Evolutionary conservation across 2,329 filamentous ascomycete genomes (phyloP), one percentile per base, ranked within the genome.

Genomic region (Teratosphaeria nubilosa): DNA sequence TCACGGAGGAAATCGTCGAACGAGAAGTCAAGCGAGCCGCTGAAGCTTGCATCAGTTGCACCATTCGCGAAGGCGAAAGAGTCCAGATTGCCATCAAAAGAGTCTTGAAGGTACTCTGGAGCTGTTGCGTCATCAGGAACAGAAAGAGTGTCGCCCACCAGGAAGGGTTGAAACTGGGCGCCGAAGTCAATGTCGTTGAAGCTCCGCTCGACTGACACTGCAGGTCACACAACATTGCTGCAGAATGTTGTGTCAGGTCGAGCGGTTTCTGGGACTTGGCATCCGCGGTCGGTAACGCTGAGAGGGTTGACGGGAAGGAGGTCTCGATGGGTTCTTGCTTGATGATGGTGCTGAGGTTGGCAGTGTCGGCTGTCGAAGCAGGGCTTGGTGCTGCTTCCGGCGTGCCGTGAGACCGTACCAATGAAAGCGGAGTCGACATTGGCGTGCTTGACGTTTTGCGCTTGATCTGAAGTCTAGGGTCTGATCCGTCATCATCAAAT

Each of bases 201-300:
- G 58, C 51, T 56, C 16, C 55, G 68, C 66, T 69, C 87, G 88
- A 92, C 86, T 85, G 94, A 97, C 94, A 99, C 94, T 88, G 94
- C 94, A 95, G 94, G 94, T 96, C 94, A 77, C 87, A 97, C 94
- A 97, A 96, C 92, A 96, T 87, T 91, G 83, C 94, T 82, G 94
- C 94, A 97, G 94, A 91, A 96, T 95, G 91, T 96, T 96, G 94
- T 96, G 91, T 94, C 94, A 84, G 79, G 83, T 95, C 90, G 85
- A 88, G 82, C 78, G 78, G 73, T 74, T 75, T 74, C 71, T 75
- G 63, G 59, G 62, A 58, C 69, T 75, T 73, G 58, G 67, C 64
- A 65, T 73, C 74, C 60, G 67, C 58, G 59, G 54, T 60, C 7
- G 69, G 64, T 58, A 67, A 65, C 51, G 61, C 59, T 60, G 65